Evolutionary conservation across 345 rosid species (phyloP).

Genomic region (Dovyalis caffra): DNA sequence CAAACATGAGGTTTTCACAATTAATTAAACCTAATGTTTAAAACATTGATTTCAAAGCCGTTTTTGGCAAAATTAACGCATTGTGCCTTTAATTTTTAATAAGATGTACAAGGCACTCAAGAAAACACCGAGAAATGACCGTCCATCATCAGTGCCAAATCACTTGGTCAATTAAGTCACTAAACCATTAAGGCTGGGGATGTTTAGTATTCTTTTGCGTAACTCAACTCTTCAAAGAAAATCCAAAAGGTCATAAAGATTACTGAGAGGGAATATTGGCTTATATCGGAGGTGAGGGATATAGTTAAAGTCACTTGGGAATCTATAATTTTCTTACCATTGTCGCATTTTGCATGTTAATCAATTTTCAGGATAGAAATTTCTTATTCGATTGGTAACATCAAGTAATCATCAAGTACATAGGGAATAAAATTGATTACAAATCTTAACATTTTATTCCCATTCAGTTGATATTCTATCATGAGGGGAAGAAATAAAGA

Average conservation of each 20-base stretch:
- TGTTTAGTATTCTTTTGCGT: not conserved
- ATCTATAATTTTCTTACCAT: not conserved
- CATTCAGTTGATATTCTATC: not conserved
- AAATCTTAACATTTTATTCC: constrained; percentile 15
- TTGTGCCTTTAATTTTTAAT: not conserved
- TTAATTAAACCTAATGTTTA: not conserved
- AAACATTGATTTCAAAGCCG: not conserved
- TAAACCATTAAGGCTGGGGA: no score
- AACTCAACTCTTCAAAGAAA: not conserved
- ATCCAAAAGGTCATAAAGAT: not conserved
- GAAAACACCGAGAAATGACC: not conserved
- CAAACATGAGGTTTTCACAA: not conserved
- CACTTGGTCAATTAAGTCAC: not conserved
- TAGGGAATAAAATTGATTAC: constrained; percentile 13
- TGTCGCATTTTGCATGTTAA: not conserved
- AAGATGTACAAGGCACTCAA: not conserved
- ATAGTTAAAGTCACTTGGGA: not conserved
- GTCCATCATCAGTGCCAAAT: not conserved
- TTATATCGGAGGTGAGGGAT: not conserved
- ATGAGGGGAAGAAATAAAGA: not conserved
- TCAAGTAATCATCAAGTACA: constrained; percentile 12
- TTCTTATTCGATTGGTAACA: constrained; percentile 1
- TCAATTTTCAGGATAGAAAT: not conserved
- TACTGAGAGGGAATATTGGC: not conserved
- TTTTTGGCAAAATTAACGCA: not conserved